These are phyloP conservation scores for Saxophila tyrrhenica DNA, from an alignment of 495 filamentous ascomycete species.

Conservation along the genomic window DNA sequence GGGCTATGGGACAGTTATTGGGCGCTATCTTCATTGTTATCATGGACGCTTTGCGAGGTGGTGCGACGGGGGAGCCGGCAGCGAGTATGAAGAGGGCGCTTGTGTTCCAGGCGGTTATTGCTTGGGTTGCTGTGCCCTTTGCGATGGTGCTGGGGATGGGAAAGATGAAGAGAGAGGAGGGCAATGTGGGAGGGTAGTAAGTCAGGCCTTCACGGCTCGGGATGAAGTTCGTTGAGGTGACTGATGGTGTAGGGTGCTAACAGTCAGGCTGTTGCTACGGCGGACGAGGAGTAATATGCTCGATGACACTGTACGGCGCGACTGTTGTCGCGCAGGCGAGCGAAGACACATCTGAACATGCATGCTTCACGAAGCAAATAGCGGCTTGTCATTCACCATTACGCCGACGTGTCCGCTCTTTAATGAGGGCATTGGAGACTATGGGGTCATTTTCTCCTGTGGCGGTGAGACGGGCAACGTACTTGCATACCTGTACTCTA, in stretches of 20 bases:
- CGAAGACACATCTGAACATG: no score
- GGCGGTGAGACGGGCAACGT: no score
- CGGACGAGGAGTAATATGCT: no score
- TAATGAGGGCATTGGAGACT: no score
- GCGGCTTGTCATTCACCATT: no score
- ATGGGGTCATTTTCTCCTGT: no score
- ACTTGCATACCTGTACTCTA: no score
- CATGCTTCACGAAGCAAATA: no score
- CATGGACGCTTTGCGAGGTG: conserved; percentile 58
- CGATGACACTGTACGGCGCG: no score
- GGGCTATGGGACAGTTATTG: conserved; percentile 68
- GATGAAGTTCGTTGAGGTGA: neutral
- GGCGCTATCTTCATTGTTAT: conserved; percentile 76
- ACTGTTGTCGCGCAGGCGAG: no score
- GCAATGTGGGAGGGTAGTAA: neutral
- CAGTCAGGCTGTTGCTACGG: neutral
- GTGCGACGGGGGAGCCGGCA: conserved; percentile 48
- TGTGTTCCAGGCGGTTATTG: conserved; percentile 66
- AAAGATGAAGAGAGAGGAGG: neutral
- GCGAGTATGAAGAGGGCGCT: conserved; percentile 61
- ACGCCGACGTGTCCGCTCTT: no score
- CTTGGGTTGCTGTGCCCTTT: conserved; percentile 51
- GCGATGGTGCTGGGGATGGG: conserved; percentile 49
- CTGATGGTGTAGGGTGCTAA: neutral
- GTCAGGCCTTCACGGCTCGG: neutral